Conservation (phyloP, 1,139 yeast species). For the Blastobotrys ciferrii region DNA sequence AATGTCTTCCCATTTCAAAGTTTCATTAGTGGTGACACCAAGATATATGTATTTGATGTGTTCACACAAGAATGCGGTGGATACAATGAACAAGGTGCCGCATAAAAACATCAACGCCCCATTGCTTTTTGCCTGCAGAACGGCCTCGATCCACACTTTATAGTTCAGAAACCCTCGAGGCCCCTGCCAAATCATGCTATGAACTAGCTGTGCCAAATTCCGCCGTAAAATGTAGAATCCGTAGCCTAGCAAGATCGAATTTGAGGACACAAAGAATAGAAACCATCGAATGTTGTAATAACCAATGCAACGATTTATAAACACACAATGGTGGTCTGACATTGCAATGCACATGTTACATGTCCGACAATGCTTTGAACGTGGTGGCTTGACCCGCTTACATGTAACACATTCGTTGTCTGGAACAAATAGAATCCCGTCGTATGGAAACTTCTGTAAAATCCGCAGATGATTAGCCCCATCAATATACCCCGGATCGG, state of each 20-base stretch:
- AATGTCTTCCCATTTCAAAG: constrained; percentile 77
- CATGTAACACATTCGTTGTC: constrained; percentile 57
- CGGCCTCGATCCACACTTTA: constrained; percentile 6
- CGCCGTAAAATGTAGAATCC: constrained; percentile 51
- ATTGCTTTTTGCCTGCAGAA: neutral
- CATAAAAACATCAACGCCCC: constrained; percentile 57
- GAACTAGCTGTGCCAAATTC: constrained; percentile 30
- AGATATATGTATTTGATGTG: constrained; percentile 63
- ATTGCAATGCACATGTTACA: constrained; percentile 67
- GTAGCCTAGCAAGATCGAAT: constrained; percentile 55
- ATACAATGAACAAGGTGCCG: constrained; percentile 50
- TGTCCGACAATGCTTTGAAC: constrained; percentile 83
- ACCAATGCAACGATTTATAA: constrained; percentile 92
- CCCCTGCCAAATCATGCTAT: neutral
- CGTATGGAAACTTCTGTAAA: constrained; percentile 43
- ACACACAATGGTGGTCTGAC: constrained; percentile 91
- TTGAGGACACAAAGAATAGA: constrained; percentile 55
- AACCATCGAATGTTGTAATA: constrained; percentile 72
- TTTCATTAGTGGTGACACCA: constrained; percentile 92
- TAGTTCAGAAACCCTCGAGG: constrained; percentile 2
- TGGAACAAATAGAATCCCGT: constrained; percentile 58
- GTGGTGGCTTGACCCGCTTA: constrained; percentile 66
- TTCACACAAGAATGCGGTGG: constrained; percentile 55
- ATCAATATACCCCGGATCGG: constrained; percentile 55
- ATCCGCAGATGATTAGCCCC: constrained; percentile 29